Conservation (phyloP, 257 asterid species). For the Capsicum baccatum region DNA sequence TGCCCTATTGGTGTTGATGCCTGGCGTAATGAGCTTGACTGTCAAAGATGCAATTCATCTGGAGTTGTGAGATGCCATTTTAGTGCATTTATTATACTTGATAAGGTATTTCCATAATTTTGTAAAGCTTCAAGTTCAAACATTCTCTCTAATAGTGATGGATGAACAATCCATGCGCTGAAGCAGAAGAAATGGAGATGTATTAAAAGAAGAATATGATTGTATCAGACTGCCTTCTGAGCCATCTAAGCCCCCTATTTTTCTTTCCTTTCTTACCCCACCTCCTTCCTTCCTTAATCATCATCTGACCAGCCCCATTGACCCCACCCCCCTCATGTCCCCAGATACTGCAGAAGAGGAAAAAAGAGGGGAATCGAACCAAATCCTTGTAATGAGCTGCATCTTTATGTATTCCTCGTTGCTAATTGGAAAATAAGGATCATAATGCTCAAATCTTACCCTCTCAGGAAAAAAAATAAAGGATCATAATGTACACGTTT, state of each 20-base stretch:
- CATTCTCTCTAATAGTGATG: background rate
- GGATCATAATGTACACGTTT: background rate
- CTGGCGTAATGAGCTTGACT: background rate
- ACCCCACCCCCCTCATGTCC: too few species aligned
- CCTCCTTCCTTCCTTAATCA: constrained; percentile 6
- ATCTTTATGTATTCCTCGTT: background rate
- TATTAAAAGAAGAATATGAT: constrained; percentile 14
- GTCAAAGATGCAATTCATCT: background rate
- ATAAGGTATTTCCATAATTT: constrained; percentile 13
- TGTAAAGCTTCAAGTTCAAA: background rate
- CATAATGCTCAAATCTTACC: background rate
- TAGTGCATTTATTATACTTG: background rate
- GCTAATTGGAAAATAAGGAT: background rate
- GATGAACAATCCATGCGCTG: background rate
- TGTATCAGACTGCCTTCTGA: background rate
- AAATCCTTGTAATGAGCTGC: background rate
- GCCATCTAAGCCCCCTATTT: constrained; percentile 11
- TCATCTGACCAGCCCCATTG: background rate
- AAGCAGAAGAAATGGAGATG: background rate
- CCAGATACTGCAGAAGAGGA: background rate
- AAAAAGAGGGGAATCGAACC: background rate
- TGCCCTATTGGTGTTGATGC: constrained; percentile 9
- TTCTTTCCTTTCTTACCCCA: constrained; percentile 9
- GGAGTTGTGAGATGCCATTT: constrained; percentile 11
- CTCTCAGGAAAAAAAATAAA: background rate